Evolutionary conservation across 2,329 filamentous ascomycete genomes (phyloP).

Genomic region (Incumbomyces delicatus): DNA sequence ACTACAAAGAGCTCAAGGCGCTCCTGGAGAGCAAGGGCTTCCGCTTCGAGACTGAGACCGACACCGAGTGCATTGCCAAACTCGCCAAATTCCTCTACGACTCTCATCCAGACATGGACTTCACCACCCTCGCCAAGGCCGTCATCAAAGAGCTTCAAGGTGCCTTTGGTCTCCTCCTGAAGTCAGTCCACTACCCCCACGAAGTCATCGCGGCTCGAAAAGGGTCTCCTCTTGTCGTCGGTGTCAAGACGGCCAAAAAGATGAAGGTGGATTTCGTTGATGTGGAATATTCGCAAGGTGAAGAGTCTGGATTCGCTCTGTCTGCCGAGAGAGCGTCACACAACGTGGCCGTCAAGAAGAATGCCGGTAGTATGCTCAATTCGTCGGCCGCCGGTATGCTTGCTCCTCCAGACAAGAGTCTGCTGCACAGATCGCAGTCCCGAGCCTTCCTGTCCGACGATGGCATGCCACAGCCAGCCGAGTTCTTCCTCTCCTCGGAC

Average conservation of each 20-base stretch:
- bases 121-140: constrained; percentile 92
- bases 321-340: constrained; percentile 91
- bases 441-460: constrained; percentile 98
- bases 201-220: constrained; percentile 97
- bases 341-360: constrained; percentile 93
- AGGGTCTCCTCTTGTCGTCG: constrained; percentile 93
- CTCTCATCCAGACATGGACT: constrained; percentile 85
- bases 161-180: constrained; percentile 92
- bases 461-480: constrained; percentile 91
- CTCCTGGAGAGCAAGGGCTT: constrained; percentile 90
- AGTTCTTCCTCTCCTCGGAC: constrained; percentile 99
- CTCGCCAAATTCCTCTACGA: constrained; percentile 97
- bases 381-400: constrained; percentile 52
- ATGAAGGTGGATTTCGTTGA: constrained; percentile 99
- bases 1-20: constrained; percentile 98
- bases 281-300: constrained; percentile 66
- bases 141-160: constrained; percentile 98
- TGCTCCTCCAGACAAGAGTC: constrained; percentile 90
- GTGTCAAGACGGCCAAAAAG: constrained; percentile 92
- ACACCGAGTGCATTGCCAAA: constrained; percentile 98
- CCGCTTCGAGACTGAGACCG: constrained; percentile 97
- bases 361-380: constrained; percentile 55
- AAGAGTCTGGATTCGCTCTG: constrained; percentile 68
- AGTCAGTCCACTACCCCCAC: constrained; percentile 96
- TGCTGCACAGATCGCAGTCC: constrained; percentile 95